phyloP scores from a whole-genome alignment of 1,139 yeast genomes.

The Blastobotrys apis region DNA sequence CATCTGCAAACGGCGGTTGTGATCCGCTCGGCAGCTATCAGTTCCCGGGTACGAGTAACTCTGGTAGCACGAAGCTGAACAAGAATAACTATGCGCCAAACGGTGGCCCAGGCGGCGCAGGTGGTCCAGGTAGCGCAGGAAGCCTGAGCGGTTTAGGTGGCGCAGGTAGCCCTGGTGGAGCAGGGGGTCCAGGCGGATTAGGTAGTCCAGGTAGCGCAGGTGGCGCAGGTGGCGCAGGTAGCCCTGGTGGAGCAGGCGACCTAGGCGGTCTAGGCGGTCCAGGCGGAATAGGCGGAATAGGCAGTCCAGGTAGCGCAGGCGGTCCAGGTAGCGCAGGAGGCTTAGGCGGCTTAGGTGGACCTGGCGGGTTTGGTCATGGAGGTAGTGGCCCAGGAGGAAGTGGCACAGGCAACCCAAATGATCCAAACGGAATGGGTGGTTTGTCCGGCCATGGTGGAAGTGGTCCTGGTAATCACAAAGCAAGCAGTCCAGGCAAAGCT shows the following conservation, averaged over 20 bases:
- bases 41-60: background rate
- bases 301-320: too few species aligned
- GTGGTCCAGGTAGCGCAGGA: background rate
- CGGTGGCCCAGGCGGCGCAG: slow-evolving; percentile 4
- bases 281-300: background rate
- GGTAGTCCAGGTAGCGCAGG: background rate
- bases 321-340: too few species aligned
- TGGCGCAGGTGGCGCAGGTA: background rate
- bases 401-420: too few species aligned
- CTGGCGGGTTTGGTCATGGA: too few species aligned
- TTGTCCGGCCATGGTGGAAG: too few species aligned
- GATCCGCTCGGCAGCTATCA: background rate
- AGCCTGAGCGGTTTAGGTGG: background rate
- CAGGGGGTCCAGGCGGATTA: background rate
- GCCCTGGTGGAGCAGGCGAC: background rate
- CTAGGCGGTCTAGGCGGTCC: background rate
- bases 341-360: too few species aligned
- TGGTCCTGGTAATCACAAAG: too few species aligned
- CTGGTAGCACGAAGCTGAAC: too few species aligned
- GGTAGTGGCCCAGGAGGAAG: too few species aligned
- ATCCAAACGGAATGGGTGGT: too few species aligned
- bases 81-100: too few species aligned
- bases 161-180: background rate
- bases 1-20: slow-evolving; percentile 5
- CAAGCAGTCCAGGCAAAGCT: too few species aligned